Evolutionary conservation across 1,139 yeast species (phyloP), one percentile per base, ranked within the genome.

Genomic region (Candida sanyaensis): DNA sequence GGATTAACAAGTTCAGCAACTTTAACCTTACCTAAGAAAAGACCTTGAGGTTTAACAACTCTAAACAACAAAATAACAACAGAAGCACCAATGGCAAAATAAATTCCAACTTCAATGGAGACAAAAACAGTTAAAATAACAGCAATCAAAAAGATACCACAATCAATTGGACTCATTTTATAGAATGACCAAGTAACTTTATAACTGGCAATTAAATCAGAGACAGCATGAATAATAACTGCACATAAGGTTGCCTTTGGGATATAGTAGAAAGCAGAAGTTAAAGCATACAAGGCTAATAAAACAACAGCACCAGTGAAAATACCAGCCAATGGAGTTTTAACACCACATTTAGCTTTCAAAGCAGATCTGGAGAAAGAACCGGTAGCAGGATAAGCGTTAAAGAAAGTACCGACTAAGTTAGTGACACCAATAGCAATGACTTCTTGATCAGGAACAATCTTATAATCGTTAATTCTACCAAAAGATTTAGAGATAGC

Each of bases 301-400:
- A 92, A 71, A 26, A 92, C 97, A 65, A 92, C 92, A 34, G 80
- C 82, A 63, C 97, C 98, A 27, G 97, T 90, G 69, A 84, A 88
- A 47, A 90, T 78, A 70, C 97, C 97, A 45, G 97, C 96, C 53
- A 91, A 74, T 30, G 98, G 98, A 36, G 98, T 92, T 62, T 92
- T 81, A 41, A 92, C 98, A 62, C 96, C 96, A 78, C 97, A 91
- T 69, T 91, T 92, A 48, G 96, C 88, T 69, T 92, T 91, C 61
- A 92, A 78, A 10, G 97, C 97, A 42, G 97, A 87, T 74, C 97
- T 84, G 21, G 96, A 88, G 68, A 92, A 92, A 1, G 97, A 92
- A 46, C 98, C 97, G 9, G 98, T 92, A 9, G 97, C 92, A 12
- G 98, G 98, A 65, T 92, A 92, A 8, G 97, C 97, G 60, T 83